Evolutionary conservation across 148 eudicot species (phyloP).

Genomic region (Gaultheria prostrata): DNA sequence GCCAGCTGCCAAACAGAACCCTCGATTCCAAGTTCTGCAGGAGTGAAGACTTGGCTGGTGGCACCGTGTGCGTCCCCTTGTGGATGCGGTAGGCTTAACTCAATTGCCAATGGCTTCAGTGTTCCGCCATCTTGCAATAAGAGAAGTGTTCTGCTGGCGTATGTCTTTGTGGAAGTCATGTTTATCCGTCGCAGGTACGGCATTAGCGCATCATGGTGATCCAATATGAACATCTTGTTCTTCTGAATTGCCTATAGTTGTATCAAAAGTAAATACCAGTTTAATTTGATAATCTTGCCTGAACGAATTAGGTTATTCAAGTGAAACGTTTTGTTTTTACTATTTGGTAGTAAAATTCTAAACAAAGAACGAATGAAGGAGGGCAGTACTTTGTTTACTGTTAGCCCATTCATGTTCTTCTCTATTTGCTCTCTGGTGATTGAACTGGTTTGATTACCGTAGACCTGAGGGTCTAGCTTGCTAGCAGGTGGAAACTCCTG

Average conservation of each 20-base stretch:
- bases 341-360: background rate
- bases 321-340: background rate
- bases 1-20: constrained; percentile 84
- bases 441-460: constrained; percentile 73
- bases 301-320: background rate
- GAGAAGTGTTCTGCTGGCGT: constrained; percentile 72
- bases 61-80: constrained; percentile 61
- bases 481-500: constrained; percentile 88
- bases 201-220: constrained; percentile 83
- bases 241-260: constrained; percentile 52
- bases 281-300: background rate
- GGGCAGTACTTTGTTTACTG: constrained; percentile 47
- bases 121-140: constrained; percentile 76
- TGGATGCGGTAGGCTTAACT: constrained; percentile 72
- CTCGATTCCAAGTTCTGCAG: constrained; percentile 58
- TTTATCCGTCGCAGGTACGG: constrained; percentile 71
- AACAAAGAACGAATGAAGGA: background rate
- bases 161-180: constrained; percentile 64
- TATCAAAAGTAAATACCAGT: background rate
- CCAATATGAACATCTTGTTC: constrained; percentile 70
- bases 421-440: constrained; percentile 64
- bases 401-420: constrained; percentile 65
- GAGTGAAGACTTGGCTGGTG: constrained; percentile 66
- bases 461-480: constrained; percentile 53
- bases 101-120: constrained; percentile 78